Conservation (phyloP, 225 moss, liverwort and hornwort genomes). For the Pleurozium schreberi region DNA sequence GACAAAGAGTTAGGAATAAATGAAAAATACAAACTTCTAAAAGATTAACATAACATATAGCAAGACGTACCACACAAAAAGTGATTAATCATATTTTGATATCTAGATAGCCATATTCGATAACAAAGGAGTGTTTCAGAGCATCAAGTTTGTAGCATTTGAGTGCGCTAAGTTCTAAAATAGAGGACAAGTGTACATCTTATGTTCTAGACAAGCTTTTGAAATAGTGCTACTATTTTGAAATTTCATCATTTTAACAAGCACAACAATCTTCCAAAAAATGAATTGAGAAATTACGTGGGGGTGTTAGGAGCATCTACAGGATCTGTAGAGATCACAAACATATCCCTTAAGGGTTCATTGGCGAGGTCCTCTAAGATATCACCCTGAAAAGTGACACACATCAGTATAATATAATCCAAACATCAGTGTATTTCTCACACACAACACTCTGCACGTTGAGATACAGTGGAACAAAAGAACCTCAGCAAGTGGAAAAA, state of each 20-base stretch:
- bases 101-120: not conserved
- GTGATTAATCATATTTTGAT: not conserved
- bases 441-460: not conserved
- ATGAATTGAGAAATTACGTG: conserved; percentile 32
- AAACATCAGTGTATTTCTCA: not conserved
- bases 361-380: conserved; percentile 81
- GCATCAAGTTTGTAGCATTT: not conserved
- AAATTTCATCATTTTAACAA: not conserved
- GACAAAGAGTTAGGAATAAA: not conserved
- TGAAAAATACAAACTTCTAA: not conserved
- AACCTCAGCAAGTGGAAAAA: not conserved
- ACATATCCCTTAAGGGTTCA: conserved; percentile 79
- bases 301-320: conserved; percentile 74
- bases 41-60: not conserved
- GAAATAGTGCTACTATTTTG: not conserved
- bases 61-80: not conserved
- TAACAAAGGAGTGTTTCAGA: not conserved
- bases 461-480: not conserved
- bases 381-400: conserved; percentile 52
- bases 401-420: not conserved
- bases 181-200: not conserved
- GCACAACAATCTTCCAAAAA: not conserved
- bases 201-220: not conserved
- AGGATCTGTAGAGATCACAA: conserved; percentile 67
- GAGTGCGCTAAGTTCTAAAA: not conserved